Evolutionary conservation across 768 basidiomycete species (phyloP).

Genomic region (Rhizopogon vesiculosus): DNA sequence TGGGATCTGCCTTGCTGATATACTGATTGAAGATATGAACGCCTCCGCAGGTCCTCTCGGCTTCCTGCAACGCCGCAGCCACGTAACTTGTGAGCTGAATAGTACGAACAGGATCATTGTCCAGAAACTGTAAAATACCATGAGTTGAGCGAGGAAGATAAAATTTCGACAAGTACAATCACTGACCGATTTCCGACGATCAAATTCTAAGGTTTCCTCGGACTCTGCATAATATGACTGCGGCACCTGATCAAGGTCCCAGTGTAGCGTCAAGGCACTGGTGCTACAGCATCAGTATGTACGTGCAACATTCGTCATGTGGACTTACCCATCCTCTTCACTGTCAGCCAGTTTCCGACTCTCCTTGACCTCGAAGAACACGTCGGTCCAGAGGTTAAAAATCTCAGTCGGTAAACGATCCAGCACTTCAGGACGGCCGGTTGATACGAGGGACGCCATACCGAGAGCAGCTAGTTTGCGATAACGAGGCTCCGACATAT

Average conservation of each 20-base stretch:
- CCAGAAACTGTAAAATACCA: constrained; percentile 47
- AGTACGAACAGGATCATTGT: constrained; percentile 69
- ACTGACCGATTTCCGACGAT: constrained; percentile 68
- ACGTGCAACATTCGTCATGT: neutral
- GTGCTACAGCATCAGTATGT: neutral
- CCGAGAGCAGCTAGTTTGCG: constrained; percentile 85
- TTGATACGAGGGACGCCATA: constrained; percentile 70
- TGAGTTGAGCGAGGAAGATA: constrained; percentile 3
- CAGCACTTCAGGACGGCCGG: constrained; percentile 69
- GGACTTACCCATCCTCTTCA: constrained; percentile 33
- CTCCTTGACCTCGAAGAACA: constrained; percentile 84
- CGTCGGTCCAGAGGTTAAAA: constrained; percentile 85
- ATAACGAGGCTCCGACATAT: constrained; percentile 80
- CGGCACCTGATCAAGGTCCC: constrained; percentile 66
- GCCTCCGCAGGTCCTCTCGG: constrained; percentile 58
- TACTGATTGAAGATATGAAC: constrained; percentile 56
- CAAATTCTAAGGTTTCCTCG: constrained; percentile 69
- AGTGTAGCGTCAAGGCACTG: constrained; percentile 50
- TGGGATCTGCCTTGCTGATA: constrained; percentile 63
- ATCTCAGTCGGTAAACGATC: constrained; percentile 68
- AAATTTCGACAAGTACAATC: neutral
- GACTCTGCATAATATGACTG: constrained; percentile 55
- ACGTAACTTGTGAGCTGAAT: constrained; percentile 60
- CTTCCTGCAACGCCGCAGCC: constrained; percentile 53
- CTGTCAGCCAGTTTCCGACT: constrained; percentile 36